These are phyloP conservation scores for Blastobotrys capitulatus DNA, from an alignment of 1,139 yeast species.

Conservation along the genomic window DNA sequence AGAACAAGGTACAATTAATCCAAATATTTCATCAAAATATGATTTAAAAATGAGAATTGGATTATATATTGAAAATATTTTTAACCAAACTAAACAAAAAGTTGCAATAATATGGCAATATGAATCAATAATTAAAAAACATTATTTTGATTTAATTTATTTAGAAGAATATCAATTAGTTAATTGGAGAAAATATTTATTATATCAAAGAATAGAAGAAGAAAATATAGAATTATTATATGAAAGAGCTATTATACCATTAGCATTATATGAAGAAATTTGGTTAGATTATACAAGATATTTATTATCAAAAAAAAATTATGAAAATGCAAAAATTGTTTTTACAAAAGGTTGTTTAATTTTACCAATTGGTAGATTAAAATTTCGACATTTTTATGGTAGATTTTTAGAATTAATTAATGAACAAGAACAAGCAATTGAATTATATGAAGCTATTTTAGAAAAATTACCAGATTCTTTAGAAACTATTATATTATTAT, in stretches of 20 bases:
- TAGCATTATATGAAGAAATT: slow-evolving; percentile 48
- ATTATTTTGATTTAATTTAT: slow-evolving; percentile 45
- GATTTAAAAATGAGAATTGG: slow-evolving; percentile 30
- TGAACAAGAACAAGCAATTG: slow-evolving; percentile 26
- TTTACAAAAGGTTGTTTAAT: slow-evolving; percentile 30
- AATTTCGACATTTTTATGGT: slow-evolving; percentile 32
- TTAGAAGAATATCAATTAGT: slow-evolving; percentile 44
- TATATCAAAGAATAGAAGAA: slow-evolving; percentile 41
- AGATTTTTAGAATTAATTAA: slow-evolving; percentile 29
- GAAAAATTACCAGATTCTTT: slow-evolving; percentile 28
- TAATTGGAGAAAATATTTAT: slow-evolving; percentile 58
- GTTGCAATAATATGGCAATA: slow-evolving; percentile 51
- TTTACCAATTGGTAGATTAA: slow-evolving; percentile 32
- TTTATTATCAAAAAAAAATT: slow-evolving; percentile 24
- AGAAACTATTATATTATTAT: slow-evolving; percentile 25
- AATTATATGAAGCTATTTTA: slow-evolving; percentile 26
- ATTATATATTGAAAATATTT: slow-evolving; percentile 40
- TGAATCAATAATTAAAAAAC: slow-evolving; percentile 53
- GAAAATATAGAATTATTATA: slow-evolving; percentile 36
- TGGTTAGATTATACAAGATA: slow-evolving; percentile 60
- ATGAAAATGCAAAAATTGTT: slow-evolving; percentile 22
- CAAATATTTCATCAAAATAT: slow-evolving; percentile 19
- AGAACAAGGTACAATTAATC: slow-evolving; percentile 15
- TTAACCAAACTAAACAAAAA: slow-evolving; percentile 56
- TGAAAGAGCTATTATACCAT: slow-evolving; percentile 44